phyloP scores from a whole-genome alignment of 1,139 yeast species.

The Yarrowia galli region DNA sequence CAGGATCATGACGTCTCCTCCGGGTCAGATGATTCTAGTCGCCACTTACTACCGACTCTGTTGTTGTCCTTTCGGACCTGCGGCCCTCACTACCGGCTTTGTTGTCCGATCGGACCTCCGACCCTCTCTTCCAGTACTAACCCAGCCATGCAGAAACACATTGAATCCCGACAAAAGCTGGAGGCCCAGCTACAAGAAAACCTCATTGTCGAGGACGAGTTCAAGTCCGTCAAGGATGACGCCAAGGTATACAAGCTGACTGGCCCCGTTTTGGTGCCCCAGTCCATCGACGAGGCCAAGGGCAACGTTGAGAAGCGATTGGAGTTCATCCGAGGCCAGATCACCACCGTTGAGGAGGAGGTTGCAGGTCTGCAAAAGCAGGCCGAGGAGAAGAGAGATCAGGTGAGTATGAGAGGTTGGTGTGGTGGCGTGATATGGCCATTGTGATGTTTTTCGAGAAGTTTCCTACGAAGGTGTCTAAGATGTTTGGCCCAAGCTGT shows the following conservation, averaged over 20 bases:
- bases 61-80: too few species aligned
- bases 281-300: conserved; percentile 81
- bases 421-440: too few species aligned
- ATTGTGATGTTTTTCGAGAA: too few species aligned
- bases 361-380: conserved; percentile 49
- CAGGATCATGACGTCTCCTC: too few species aligned
- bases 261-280: conserved; percentile 92
- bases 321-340: conserved; percentile 82
- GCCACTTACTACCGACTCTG: too few species aligned
- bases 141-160: conserved; percentile 43
- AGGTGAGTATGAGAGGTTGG: conserved; percentile 46
- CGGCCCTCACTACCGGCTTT: too few species aligned
- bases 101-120: conserved; percentile 1
- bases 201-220: conserved; percentile 86
- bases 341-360: conserved; percentile 54
- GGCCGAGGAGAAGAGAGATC: conserved; percentile 50
- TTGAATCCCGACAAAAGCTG: conserved; percentile 62
- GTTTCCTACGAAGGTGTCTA: too few species aligned
- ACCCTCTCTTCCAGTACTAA: conserved; percentile 1
- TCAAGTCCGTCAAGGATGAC: conserved; percentile 63
- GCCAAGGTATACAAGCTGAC: conserved; percentile 85
- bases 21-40: too few species aligned
- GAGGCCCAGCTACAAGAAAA: conserved; percentile 84
- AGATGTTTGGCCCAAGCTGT: too few species aligned
- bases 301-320: conserved; percentile 84